Percentiles rank a stretch among this genome's conserved stretches.
Conservation (phyloP, 371 early-diverging fungal species). For the Rhizopus arrhizus region DNA sequence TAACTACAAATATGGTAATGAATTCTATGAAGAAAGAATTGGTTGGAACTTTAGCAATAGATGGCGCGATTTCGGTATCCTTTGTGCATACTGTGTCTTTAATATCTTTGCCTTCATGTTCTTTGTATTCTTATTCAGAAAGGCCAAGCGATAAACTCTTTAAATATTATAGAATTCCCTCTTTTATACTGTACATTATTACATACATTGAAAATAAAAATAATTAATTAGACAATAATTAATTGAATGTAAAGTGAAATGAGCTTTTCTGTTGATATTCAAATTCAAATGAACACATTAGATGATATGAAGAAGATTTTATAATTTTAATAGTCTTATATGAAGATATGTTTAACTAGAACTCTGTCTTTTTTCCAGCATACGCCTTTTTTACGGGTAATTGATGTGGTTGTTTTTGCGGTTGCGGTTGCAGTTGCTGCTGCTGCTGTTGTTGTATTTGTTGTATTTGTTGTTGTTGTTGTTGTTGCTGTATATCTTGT, state of each 20-base stretch:
- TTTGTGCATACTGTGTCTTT: slow-evolving; percentile 58
- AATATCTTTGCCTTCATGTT: slow-evolving; percentile 53
- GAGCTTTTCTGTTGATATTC: background rate
- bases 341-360: background rate
- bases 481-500: background rate
- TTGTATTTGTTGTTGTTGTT: no score
- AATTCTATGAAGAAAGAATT: slow-evolving; percentile 51
- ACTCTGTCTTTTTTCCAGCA: background rate
- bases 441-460: background rate
- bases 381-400: slow-evolving; percentile 2
- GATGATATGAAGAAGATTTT: background rate
- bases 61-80: slow-evolving; percentile 75
- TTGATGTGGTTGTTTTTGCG: background rate
- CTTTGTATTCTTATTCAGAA: slow-evolving; percentile 49
- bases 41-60: slow-evolving; percentile 67
- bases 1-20: slow-evolving; percentile 59
- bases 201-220: background rate
- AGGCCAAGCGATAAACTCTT: slow-evolving; percentile 36
- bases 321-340: no score
- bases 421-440: background rate
- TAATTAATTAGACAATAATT: no score
- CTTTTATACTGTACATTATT: background rate
- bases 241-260: no score
- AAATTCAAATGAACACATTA: background rate
- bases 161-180: no score